Percentiles rank a stretch among this genome's conserved stretches.
Conservation (phyloP, 164 flowering plant genomes). For the Paratinospora sagittata region DNA sequence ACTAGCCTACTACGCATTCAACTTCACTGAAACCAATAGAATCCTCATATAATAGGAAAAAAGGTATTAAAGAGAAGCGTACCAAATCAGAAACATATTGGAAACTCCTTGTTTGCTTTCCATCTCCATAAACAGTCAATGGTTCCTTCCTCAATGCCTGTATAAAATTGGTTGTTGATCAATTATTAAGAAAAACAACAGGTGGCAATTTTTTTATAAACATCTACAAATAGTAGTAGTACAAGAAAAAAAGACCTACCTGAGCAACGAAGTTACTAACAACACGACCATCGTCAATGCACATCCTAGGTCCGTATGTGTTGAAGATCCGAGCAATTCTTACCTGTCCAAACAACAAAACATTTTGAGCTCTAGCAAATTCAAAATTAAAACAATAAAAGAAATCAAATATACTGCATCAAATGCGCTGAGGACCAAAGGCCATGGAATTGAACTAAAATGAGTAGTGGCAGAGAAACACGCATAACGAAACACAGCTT, state of each 20-base stretch:
- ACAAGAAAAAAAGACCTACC: slow-evolving; percentile 31
- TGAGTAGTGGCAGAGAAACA: no score
- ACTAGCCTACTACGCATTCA: neutral
- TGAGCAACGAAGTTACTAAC: slow-evolving; percentile 97
- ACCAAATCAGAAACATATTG: slow-evolving; percentile 97
- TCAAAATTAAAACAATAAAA: neutral
- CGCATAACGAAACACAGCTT: no score
- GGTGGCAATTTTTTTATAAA: neutral
- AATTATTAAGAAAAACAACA: neutral
- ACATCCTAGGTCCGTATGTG: slow-evolving; percentile 96
- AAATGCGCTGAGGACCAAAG: no score
- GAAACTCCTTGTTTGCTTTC: slow-evolving; percentile 97
- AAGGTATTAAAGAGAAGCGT: neutral
- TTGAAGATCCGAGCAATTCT: slow-evolving; percentile 96
- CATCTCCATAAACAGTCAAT: slow-evolving; percentile 93
- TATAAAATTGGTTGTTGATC: neutral
- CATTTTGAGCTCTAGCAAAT: neutral
- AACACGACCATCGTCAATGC: slow-evolving; percentile 95
- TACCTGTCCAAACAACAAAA: slow-evolving; percentile 39
- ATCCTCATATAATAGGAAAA: neutral
- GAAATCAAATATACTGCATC: neutral
- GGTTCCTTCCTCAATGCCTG: slow-evolving; percentile 97
- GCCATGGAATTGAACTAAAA: no score
- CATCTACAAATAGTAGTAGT: neutral
- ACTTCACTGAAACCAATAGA: neutral